Conservation (phyloP, 2,329 filamentous ascomycete species). For the Ophiostoma novo-ulmi region DNA sequence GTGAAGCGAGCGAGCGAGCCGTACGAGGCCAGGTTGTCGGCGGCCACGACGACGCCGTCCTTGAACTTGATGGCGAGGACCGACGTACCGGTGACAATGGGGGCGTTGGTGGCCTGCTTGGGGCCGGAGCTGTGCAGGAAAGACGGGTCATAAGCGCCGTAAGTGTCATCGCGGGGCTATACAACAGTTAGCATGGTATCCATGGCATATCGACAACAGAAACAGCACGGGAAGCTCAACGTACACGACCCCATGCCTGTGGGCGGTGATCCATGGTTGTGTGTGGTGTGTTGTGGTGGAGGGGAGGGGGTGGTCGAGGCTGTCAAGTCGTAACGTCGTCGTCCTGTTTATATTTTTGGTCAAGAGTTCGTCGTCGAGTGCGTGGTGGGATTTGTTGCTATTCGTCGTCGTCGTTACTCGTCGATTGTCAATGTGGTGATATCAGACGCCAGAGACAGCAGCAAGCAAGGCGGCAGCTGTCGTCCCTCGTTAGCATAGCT, state of each 20-base stretch:
- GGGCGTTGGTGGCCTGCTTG: constrained; percentile 82
- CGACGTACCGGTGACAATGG: constrained; percentile 93
- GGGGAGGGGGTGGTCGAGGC: background rate
- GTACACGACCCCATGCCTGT: constrained; percentile 67
- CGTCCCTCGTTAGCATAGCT: constrained; percentile 26
- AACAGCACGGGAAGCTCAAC: constrained; percentile 32
- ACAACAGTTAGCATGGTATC: background rate
- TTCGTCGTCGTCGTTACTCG: constrained; percentile 13
- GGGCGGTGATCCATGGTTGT: constrained; percentile 63
- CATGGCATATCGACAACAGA: background rate
- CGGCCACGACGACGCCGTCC: constrained; percentile 90
- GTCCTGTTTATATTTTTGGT: background rate
- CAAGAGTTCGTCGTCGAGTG: background rate
- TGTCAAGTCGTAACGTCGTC: background rate
- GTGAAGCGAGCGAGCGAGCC: constrained; percentile 95
- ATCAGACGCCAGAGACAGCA: background rate
- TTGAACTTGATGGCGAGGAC: constrained; percentile 94
- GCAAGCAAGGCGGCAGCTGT: constrained; percentile 15
- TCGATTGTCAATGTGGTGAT: constrained; percentile 11
- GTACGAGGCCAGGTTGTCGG: constrained; percentile 96
- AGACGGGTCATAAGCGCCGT: constrained; percentile 85
- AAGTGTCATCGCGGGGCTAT: constrained; percentile 94
- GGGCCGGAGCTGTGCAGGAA: constrained; percentile 69
- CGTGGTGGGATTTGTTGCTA: background rate
- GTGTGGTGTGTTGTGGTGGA: constrained; percentile 5